Evolutionary conservation across 1,139 yeast species (phyloP), one percentile per base, ranked within the genome.

Genomic region (Geotrichum candidum): DNA sequence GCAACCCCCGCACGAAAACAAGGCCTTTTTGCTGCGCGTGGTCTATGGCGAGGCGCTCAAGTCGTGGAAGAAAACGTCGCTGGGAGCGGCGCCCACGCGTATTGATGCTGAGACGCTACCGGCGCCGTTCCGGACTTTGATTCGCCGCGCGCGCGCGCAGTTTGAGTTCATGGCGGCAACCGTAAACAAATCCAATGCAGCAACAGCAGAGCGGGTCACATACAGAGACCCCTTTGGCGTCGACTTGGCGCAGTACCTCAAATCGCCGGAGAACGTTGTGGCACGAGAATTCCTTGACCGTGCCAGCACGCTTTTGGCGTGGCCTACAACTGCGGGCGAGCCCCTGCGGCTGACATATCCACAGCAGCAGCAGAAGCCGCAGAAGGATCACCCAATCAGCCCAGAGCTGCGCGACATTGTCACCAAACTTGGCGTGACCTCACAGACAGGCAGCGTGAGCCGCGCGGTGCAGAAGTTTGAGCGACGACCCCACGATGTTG

Each of bases 1-100:
- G 41, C 59, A 63, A 27, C 64, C 66, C 10, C 64, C 66, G 29
- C 67, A 65, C 46, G 27, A 53, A 15, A 55, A 63, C 58, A 69
- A 68, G 60, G 57, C 61, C 27, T 55, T 61, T 7, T 23, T 68
- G 1, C 51, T 69, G 13, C 63, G 62, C 23, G 38, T 63, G 45
- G 53, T 68, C 4, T 65, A 66, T 56, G 52, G 57, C 45, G 63
- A 60, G 25, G 52, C 57, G 58, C 51, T 60, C 22, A 33, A 58
- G 45, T 35, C 51, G 3, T 48, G 41, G 51, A 56, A 53, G 5
- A 18, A 25, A 27, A 48, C 59, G 13, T 18, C 53, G 11, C 18
- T 35, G 15, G 31, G n/a, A 2, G 3, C 51, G 4, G 22, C 11
- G 11, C 22, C 48, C 23, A 10, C 27, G 27, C 45, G 22, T 15